These are phyloP conservation scores for Mycena venus DNA, from an alignment of 768 basidiomycete genomes.

Conservation along the genomic window DNA sequence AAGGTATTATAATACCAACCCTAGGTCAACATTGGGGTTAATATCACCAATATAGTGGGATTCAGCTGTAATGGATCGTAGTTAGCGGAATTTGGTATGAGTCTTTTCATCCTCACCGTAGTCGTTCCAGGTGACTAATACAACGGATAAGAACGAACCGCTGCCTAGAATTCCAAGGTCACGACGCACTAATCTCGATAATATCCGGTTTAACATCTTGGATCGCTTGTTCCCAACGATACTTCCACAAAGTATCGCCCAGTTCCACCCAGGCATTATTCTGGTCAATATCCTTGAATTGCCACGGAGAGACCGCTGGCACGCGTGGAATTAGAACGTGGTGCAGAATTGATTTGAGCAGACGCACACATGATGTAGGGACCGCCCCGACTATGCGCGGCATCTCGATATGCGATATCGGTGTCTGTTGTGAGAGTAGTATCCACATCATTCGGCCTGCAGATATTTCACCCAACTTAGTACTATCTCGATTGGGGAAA, in stretches of 20 bases:
- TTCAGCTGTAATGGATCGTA: conserved; percentile 36
- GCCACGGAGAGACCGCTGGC: conserved; percentile 44
- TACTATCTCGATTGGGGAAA: too few relatives aligned
- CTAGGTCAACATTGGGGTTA: conserved; percentile 40
- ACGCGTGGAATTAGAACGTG: neutral
- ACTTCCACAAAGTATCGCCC: conserved; percentile 42
- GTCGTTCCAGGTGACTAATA: conserved; percentile 35
- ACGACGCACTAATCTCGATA: conserved; percentile 34
- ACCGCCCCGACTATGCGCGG: conserved; percentile 33
- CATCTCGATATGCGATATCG: conserved; percentile 43
- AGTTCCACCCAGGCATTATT: conserved; percentile 41
- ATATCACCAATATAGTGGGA: conserved; percentile 57
- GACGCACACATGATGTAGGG: conserved; percentile 46
- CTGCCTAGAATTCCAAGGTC: neutral
- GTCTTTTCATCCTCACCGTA: conserved; percentile 24
- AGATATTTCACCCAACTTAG: neutral
- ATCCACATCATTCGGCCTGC: conserved; percentile 39
- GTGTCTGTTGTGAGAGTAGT: conserved; percentile 39
- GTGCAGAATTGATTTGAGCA: neutral
- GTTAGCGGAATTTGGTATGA: neutral
- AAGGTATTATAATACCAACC: conserved; percentile 14
- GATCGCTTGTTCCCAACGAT: conserved; percentile 43
- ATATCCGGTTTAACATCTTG: conserved; percentile 41
- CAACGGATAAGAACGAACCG: neutral
- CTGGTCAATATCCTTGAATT: conserved; percentile 38